Percentiles rank a stretch among this genome's conserved stretches.
Conservation (phyloP, 176 grass and related monocot genomes). For the Metroxylon sagu region DNA sequence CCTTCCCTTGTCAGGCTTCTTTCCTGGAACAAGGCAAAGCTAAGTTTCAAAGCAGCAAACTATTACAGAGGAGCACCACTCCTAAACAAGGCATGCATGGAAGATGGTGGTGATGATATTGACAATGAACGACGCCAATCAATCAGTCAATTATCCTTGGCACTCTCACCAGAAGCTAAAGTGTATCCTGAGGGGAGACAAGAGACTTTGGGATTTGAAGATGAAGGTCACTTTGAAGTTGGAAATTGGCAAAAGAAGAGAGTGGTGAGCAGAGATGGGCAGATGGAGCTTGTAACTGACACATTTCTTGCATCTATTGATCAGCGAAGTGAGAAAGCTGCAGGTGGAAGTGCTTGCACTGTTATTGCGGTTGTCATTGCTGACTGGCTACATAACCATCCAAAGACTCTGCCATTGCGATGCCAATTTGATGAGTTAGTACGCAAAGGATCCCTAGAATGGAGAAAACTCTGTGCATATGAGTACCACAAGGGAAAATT, state of each 20-base stretch:
- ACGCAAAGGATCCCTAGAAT: slow-evolving; percentile 69
- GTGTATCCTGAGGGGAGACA: slow-evolving; percentile 11
- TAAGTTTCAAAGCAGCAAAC: slow-evolving; percentile 33
- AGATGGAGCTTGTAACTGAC: slow-evolving; percentile 61
- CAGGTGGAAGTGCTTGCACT: slow-evolving; percentile 76
- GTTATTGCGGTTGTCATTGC: slow-evolving; percentile 74
- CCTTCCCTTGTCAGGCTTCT: slow-evolving; percentile 41
- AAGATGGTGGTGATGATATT: slow-evolving; percentile 88
- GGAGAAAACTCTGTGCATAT: slow-evolving; percentile 67
- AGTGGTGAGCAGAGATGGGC: slow-evolving; percentile 54
- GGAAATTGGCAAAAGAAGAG: slow-evolving; percentile 77
- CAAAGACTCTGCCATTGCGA: slow-evolving; percentile 45
- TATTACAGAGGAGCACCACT: slow-evolving; percentile 57
- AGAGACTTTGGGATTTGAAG: slow-evolving; percentile 52
- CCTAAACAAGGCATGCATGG: slow-evolving; percentile 64
- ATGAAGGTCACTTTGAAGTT: slow-evolving; percentile 56
- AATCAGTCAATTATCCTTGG: slow-evolving; percentile 8
- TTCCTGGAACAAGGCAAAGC: slow-evolving; percentile 55
- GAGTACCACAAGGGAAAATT: slow-evolving; percentile 43
- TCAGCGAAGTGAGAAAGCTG: slow-evolving; percentile 78
- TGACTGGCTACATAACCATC: slow-evolving; percentile 77
- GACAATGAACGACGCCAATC: slow-evolving; percentile 57
- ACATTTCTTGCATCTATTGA: slow-evolving; percentile 93
- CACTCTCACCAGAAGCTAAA: slow-evolving; percentile 28
- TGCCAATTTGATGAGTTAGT: slow-evolving; percentile 72